Evolutionary conservation across 139 green algal genomes (phyloP), one percentile per base, ranked within the genome.

Genomic region (Micromonas pusilla): DNA sequence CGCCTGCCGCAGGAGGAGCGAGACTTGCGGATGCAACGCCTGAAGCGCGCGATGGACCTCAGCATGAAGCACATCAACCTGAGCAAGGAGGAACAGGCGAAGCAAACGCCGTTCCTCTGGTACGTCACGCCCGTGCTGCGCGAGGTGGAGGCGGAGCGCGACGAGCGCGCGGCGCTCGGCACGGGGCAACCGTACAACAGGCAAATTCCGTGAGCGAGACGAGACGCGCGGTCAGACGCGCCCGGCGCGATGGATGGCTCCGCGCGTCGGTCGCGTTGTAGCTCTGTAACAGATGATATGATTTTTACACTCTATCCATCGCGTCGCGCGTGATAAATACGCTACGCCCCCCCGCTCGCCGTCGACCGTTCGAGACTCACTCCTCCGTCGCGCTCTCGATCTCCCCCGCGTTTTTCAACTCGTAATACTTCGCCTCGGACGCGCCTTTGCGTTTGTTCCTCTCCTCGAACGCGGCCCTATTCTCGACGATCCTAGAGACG

Each of bases 21-120:
- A n/a, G 84, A 96, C 54, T 87, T 85, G 0, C 90, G 95, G 74
- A 96, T 95, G 77, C 89, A 94, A 81, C 88, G 95, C 38, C 84
- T 99, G 37, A 97, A 96, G 85, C 90, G 95, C 16, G 95, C 93
- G 2, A 86, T 91, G 67, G 95, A 99, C 87, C 75, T 96, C 31
- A 92, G 85, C 73, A 81, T 95, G 77, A 99, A 99, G 89, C 91
- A 97, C 65, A 82, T 83, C 13, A 88, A 90, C 67, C 89, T 97
- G 78, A 79, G 87, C 2, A 86, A 93, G 67, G 93, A 97, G 13
- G 64, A 86, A 62, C 81, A 89, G 71, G 89, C 81, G 1, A 86
- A 91, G 88, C 95, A 99, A 87, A 98, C 94, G 9, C 95, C 95
- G 23, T 96, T 90, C 63, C 34, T 81, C 19, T 73, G 52, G 6